These are phyloP conservation scores for Blastobotrys malaysiensis DNA, from an alignment of 1,139 yeast species.

Conservation along the genomic window DNA sequence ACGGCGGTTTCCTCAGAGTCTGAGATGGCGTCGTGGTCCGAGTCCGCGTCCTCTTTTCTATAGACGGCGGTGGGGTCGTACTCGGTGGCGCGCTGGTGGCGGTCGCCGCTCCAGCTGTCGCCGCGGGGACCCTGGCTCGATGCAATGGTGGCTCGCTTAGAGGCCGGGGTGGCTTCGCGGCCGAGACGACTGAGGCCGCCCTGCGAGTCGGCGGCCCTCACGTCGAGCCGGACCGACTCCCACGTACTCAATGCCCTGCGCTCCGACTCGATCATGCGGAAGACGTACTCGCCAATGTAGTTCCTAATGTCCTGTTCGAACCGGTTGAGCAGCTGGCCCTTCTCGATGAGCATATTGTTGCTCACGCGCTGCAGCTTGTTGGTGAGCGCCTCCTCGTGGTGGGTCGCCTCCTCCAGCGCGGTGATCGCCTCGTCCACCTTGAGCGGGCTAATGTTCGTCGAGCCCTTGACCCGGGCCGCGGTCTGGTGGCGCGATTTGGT, in stretches of 20 bases:
- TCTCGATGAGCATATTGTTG: conserved; percentile 77
- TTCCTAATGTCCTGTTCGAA: conserved; percentile 52
- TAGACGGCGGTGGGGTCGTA: conserved; percentile 3
- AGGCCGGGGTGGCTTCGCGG: conserved; percentile 49
- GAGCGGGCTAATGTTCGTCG: conserved; percentile 72
- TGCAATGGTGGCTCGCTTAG: conserved; percentile 25
- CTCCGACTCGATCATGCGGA: conserved; percentile 79
- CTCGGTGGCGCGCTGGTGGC: conserved; percentile 38
- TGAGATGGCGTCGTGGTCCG: conserved; percentile 27
- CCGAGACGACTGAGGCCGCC: conserved; percentile 86
- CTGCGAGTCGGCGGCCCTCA: conserved; percentile 67
- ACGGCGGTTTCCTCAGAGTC: conserved; percentile 38
- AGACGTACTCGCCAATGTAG: conserved; percentile 54
- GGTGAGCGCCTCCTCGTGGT: conserved; percentile 66
- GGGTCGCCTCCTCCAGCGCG: conserved; percentile 74
- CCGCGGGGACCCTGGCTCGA: conserved; percentile 52
- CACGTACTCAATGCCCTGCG: conserved; percentile 71
- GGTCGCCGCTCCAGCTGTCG: conserved; percentile 54
- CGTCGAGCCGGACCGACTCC: conserved; percentile 68
- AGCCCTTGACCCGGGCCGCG: conserved; percentile 70
- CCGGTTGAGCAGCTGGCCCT: conserved; percentile 49
- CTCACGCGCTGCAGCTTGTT: conserved; percentile 77
- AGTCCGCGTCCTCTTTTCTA: conserved; percentile 3
- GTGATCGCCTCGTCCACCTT: conserved; percentile 88
- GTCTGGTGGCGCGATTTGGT: conserved; percentile 65